These are phyloP conservation scores for Allium cepa DNA, from an alignment of 106 monocot species.

Conservation along the genomic window DNA sequence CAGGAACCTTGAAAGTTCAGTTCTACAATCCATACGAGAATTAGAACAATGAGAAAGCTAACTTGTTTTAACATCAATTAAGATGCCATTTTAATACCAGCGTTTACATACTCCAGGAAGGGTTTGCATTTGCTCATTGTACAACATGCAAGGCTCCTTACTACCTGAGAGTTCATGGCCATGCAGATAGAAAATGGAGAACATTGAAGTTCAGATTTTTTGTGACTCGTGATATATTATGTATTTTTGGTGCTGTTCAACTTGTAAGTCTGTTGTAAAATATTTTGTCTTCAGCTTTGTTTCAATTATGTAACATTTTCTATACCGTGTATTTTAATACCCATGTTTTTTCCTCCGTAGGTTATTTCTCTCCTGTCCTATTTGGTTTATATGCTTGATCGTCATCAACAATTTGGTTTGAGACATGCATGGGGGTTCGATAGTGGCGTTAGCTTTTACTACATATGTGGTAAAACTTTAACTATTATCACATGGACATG, in stretches of 20 bases:
- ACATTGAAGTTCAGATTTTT: slow-evolving; percentile 93
- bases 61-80: too few relatives aligned
- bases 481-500: neutral
- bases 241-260: slow-evolving; percentile 73
- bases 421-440: slow-evolving; percentile 71
- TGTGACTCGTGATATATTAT: slow-evolving; percentile 89
- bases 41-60: too few relatives aligned
- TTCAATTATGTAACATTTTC: neutral
- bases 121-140: slow-evolving; percentile 98
- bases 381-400: slow-evolving; percentile 73
- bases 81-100: too few relatives aligned
- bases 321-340: neutral
- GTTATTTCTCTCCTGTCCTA: slow-evolving; percentile 74
- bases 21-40: too few relatives aligned
- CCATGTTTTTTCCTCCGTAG: slow-evolving; percentile 23
- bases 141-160: slow-evolving; percentile 98
- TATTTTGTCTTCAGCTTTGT: neutral
- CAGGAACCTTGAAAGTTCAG: too few relatives aligned
- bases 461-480: slow-evolving; percentile 70
- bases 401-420: slow-evolving; percentile 61
- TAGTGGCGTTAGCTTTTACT: slow-evolving; percentile 77
- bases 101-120: slow-evolving; percentile 51
- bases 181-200: slow-evolving; percentile 90
- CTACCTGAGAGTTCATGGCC: slow-evolving; percentile 82
- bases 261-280: slow-evolving; percentile 46